Percentiles rank a stretch among this genome's conserved stretches.
Conservation (phyloP, 139 green algal genomes). For the Pleodorina starrii region DNA sequence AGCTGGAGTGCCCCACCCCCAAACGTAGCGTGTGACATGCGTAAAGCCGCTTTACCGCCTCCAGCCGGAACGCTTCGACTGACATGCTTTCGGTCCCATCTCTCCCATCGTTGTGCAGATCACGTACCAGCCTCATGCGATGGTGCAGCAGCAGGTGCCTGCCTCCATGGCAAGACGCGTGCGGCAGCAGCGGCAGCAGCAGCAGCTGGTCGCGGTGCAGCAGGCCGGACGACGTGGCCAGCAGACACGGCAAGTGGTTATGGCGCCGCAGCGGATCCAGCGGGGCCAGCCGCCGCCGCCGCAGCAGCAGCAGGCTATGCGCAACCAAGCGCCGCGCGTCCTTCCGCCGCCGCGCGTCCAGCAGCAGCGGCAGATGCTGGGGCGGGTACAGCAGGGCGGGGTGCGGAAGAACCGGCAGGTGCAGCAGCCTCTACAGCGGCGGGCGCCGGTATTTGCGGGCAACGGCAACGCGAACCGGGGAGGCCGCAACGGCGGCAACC, state of each 20-base stretch:
- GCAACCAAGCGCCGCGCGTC: constrained; percentile 3
- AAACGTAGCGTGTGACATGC: too few relatives aligned
- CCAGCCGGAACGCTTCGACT: too few relatives aligned
- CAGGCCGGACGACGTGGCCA: background rate
- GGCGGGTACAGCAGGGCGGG: constrained; percentile 24
- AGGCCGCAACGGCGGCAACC: constrained; percentile 9
- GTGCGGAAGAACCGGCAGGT: constrained; percentile 28
- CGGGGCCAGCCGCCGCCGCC: too few relatives aligned
- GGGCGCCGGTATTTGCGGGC: constrained; percentile 8
- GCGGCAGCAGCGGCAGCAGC: constrained; percentile 31
- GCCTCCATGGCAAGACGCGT: constrained; percentile 12
- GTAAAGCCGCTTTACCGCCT: too few relatives aligned
- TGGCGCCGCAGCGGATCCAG: background rate
- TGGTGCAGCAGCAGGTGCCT: background rate
- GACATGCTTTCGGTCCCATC: too few relatives aligned
- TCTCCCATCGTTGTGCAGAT: constrained; percentile 2
- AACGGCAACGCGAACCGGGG: background rate
- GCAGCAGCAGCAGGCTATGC: constrained; percentile 33
- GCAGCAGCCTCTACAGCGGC: constrained; percentile 15
- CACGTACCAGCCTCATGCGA: background rate
- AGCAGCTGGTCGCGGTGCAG: background rate
- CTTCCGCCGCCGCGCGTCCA: background rate
- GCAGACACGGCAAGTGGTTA: constrained; percentile 18
- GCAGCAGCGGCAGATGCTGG: constrained; percentile 31
- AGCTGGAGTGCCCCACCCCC: too few relatives aligned